These are phyloP conservation scores for Botrytis tulipae DNA, from an alignment of 2,329 filamentous ascomycete species.

Conservation along the genomic window DNA sequence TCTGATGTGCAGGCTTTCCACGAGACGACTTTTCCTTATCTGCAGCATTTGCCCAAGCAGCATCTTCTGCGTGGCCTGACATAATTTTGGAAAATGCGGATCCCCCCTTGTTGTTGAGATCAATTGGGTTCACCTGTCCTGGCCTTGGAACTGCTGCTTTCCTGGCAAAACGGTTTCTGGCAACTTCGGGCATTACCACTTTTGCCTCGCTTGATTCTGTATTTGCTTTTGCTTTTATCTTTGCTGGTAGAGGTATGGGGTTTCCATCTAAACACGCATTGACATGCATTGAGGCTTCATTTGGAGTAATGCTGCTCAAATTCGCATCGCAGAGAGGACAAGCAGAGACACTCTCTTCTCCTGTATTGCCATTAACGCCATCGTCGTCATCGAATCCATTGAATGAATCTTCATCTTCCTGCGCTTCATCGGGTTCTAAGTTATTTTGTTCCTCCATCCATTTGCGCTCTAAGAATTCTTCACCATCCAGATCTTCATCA, in stretches of 20 bases:
- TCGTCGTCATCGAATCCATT: constrained; percentile 29
- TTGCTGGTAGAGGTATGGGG: constrained; percentile 54
- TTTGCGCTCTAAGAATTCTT: constrained; percentile 63
- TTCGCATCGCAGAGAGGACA: constrained; percentile 78
- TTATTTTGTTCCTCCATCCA: constrained; percentile 76
- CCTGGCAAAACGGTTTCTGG: constrained; percentile 55
- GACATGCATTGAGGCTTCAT: constrained; percentile 79
- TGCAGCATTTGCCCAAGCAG: constrained; percentile 85
- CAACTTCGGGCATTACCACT: constrained; percentile 29
- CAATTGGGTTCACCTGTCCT: constrained; percentile 77
- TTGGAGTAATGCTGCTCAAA: constrained; percentile 57
- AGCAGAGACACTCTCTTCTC: constrained; percentile 32
- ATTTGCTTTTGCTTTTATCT: constrained; percentile 34
- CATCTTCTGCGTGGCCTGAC: constrained; percentile 85
- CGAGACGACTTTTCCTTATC: constrained; percentile 73
- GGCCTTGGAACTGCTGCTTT: constrained; percentile 68
- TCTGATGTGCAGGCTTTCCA: constrained; percentile 81
- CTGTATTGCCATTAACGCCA: constrained; percentile 14
- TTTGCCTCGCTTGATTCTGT: constrained; percentile 28
- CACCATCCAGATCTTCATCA: constrained; percentile 47
- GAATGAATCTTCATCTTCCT: constrained; percentile 34
- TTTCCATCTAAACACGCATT: constrained; percentile 90
- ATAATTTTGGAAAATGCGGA: constrained; percentile 93
- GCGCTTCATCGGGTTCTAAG: constrained; percentile 54
- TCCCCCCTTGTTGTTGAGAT: constrained; percentile 45